Percentiles rank a stretch among this genome's conserved stretches.
Evolutionary conservation across 1,284 basidiomycete genomes (phyloP).

Genomic region (Papiliotrema nemorosa): DNA sequence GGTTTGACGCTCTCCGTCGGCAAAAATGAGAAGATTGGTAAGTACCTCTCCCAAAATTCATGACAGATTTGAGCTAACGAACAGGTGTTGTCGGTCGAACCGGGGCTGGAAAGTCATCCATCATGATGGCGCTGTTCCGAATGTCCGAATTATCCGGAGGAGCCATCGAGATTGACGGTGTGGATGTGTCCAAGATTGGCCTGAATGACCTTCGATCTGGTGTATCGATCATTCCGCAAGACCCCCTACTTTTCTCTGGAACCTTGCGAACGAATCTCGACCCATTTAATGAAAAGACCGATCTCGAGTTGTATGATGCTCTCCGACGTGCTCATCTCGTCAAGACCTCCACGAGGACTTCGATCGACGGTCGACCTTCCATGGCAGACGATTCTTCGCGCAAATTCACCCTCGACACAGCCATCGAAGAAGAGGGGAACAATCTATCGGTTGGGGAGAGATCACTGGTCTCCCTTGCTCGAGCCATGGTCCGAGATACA

Average conservation of each 20-base stretch:
- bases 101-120: conserved; percentile 59
- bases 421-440: conserved; percentile 77
- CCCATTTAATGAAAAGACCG: conserved; percentile 69
- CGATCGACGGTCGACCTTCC: not conserved
- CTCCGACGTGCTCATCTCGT: conserved; percentile 73
- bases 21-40: conserved; percentile 54
- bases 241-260: conserved; percentile 62
- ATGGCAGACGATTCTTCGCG: conserved; percentile 30
- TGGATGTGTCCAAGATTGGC: conserved; percentile 55
- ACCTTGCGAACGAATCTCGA: conserved; percentile 62
- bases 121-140: conserved; percentile 56
- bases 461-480: conserved; percentile 65
- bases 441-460: conserved; percentile 70
- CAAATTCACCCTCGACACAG: conserved; percentile 72
- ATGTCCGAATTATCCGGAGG: conserved; percentile 50
- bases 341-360: conserved; percentile 2
- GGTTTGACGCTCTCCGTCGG: conserved; percentile 58
- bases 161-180: conserved; percentile 47
- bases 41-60: too few species aligned
- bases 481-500: conserved; percentile 57
- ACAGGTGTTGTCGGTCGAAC: conserved; percentile 26
- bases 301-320: conserved; percentile 75
- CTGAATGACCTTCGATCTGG: conserved; percentile 52
- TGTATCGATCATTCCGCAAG: conserved; percentile 77
- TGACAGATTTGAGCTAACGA: conserved; percentile 51